Evolutionary conservation across 225 moss, liverwort and hornwort species (phyloP).

Genomic region (Lunularia cruciata): DNA sequence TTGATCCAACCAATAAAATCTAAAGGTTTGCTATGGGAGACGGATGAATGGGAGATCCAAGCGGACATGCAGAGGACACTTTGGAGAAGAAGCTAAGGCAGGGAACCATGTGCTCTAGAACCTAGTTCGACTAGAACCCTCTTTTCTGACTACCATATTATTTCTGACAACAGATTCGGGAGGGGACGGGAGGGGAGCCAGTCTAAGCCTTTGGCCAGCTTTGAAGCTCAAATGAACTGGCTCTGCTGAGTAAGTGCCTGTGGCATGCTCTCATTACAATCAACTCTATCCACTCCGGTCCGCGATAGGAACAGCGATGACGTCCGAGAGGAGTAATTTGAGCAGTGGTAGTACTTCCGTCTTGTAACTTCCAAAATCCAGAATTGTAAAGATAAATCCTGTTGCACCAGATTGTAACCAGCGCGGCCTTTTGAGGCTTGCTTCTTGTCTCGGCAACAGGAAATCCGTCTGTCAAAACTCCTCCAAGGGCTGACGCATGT

Average conservation of each 20-base stretch:
- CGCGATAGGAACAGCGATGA: neutral
- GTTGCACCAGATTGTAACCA: neutral
- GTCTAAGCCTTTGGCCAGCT: neutral
- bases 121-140: neutral
- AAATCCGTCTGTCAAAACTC: neutral
- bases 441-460: neutral
- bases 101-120: neutral
- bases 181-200: neutral
- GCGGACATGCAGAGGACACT: slow-evolving; percentile 6
- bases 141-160: neutral
- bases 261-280: neutral
- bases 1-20: neutral
- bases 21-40: neutral
- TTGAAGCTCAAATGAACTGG: slow-evolving; percentile 8
- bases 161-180: neutral
- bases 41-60: slow-evolving; percentile 9
- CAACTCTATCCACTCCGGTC: neutral
- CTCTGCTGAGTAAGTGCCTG: neutral
- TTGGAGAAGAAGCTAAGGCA: neutral
- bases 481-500: no score
- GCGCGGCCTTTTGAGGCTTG: neutral
- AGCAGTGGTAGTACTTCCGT: neutral
- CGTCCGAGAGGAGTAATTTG: neutral
- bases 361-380: neutral
- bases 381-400: neutral